Evolutionary conservation across 2,329 filamentous ascomycete species (phyloP).

Genomic region (Pseudogymnoascus sp.): DNA sequence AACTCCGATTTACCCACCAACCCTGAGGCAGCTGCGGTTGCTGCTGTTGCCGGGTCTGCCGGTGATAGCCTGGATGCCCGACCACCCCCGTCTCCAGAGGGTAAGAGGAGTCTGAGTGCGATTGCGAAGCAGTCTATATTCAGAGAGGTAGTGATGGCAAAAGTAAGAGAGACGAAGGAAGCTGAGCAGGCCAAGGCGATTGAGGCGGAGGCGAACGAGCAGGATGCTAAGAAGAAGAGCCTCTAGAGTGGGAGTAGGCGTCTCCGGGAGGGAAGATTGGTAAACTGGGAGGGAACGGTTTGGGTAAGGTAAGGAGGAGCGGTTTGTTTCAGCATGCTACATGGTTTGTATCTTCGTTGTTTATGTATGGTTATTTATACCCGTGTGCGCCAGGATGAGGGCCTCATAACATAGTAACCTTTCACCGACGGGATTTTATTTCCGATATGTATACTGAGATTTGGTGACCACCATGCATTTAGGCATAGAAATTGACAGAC

Average conservation of each 20-base stretch:
- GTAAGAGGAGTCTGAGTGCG: conserved; percentile 39
- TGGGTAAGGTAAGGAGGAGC: neutral
- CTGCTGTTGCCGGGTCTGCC: conserved; percentile 15
- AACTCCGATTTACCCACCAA: conserved; percentile 51
- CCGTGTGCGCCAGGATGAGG: neutral
- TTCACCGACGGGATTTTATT: neutral
- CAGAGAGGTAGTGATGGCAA: conserved; percentile 86
- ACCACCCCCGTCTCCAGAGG: conserved; percentile 13
- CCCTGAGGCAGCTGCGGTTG: conserved; percentile 48
- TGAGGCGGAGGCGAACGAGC: conserved; percentile 39
- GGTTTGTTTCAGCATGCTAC: neutral
- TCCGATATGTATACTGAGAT: neutral
- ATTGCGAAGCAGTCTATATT: conserved; percentile 67
- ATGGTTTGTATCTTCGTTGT: neutral
- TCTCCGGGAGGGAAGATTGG: neutral
- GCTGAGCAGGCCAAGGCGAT: conserved; percentile 68
- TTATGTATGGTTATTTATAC: conserved; percentile 7
- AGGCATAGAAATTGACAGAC: neutral
- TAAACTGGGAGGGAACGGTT: neutral
- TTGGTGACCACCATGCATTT: neutral
- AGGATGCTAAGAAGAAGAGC: conserved; percentile 13
- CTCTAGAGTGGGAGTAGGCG: neutral
- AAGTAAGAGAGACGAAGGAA: conserved; percentile 86
- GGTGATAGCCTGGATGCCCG: conserved; percentile 10
- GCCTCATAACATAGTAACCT: conserved; percentile 6